Evolutionary conservation across 2,329 filamentous ascomycete species (phyloP).

Genomic region (Colletotrichum sojae): DNA sequence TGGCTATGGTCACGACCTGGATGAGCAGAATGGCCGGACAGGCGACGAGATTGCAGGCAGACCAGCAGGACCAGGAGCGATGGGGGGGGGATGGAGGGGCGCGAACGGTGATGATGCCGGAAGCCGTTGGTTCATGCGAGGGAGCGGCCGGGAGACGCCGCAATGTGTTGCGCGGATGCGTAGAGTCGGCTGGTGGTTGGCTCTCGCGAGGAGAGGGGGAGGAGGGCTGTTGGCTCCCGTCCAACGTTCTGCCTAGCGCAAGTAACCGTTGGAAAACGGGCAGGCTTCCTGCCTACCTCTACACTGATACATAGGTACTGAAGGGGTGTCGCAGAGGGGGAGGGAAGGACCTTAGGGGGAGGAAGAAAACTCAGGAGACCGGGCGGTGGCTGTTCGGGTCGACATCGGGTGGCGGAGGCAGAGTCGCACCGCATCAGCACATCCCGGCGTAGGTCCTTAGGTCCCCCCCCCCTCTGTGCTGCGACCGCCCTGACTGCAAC

Average conservation of each 20-base stretch:
- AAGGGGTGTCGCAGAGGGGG: not conserved
- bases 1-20: not conserved
- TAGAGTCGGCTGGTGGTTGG: not conserved
- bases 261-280: not conserved
- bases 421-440: slow-evolving; percentile 5
- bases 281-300: no score
- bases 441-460: slow-evolving; percentile 6
- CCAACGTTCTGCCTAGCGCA: not conserved
- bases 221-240: not conserved
- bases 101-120: slow-evolving; percentile 21
- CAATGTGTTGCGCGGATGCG: not conserved
- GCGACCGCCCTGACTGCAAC: not conserved
- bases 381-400: slow-evolving; percentile 9
- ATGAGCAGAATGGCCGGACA: not conserved
- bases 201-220: not conserved
- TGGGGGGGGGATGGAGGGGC: no score
- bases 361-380: not conserved
- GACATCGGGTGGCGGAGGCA: not conserved
- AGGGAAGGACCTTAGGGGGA: not conserved
- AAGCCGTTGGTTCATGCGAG: slow-evolving; percentile 25
- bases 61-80: not conserved
- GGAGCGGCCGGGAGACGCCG: slow-evolving; percentile 13
- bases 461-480: not conserved
- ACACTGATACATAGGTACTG: no score
- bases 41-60: not conserved